A percentile compares a stretch with the other conserved stretches of the same genome.
Conservation (phyloP, 352 stramenopile genomes). For the Globisporangium nunn region DNA sequence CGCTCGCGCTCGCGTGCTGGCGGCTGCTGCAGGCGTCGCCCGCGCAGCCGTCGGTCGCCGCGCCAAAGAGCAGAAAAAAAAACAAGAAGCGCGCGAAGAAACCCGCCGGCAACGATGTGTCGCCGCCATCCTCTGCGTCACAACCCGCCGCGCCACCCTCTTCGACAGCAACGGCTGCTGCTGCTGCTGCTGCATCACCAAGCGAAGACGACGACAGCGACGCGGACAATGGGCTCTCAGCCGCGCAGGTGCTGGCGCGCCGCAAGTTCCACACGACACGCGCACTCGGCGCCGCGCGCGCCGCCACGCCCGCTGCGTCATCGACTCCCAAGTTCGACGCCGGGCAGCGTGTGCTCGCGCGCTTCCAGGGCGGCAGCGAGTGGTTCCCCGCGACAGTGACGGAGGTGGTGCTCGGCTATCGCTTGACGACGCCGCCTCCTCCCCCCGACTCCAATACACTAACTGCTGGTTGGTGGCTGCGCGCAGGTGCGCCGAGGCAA, state of each 20-base stretch:
- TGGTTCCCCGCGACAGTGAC: slow-evolving; percentile 64
- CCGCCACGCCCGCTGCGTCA: slow-evolving; percentile 7
- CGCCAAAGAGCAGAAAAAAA: slow-evolving; percentile 28
- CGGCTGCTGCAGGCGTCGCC: slow-evolving; percentile 20
- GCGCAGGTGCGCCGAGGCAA: slow-evolving; percentile 47
- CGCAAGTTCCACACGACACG: slow-evolving; percentile 53
- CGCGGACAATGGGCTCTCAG: slow-evolving; percentile 52
- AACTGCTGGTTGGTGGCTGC: slow-evolving; percentile 1
- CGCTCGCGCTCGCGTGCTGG: slow-evolving; percentile 31
- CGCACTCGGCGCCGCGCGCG: slow-evolving; percentile 26
- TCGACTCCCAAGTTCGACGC: slow-evolving; percentile 22
- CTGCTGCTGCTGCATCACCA: neutral
- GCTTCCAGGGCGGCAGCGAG: slow-evolving; percentile 40
- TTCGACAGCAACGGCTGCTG: neutral
- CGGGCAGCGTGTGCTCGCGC: slow-evolving; percentile 46
- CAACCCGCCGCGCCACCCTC: too few species aligned
- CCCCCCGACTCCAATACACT: neutral
- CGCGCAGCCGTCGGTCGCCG: neutral
- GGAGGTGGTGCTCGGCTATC: slow-evolving; percentile 26
- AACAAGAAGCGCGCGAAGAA: slow-evolving; percentile 46
- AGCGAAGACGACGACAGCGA: slow-evolving; percentile 30
- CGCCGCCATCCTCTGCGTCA: neutral
- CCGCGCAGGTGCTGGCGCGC: slow-evolving; percentile 50
- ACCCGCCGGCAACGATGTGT: neutral
- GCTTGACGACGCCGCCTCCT: neutral